Evolutionary conservation across 257 asterid genomes (phyloP), one percentile per base, ranked within the genome.

Genomic region (Echium plantagineum): DNA sequence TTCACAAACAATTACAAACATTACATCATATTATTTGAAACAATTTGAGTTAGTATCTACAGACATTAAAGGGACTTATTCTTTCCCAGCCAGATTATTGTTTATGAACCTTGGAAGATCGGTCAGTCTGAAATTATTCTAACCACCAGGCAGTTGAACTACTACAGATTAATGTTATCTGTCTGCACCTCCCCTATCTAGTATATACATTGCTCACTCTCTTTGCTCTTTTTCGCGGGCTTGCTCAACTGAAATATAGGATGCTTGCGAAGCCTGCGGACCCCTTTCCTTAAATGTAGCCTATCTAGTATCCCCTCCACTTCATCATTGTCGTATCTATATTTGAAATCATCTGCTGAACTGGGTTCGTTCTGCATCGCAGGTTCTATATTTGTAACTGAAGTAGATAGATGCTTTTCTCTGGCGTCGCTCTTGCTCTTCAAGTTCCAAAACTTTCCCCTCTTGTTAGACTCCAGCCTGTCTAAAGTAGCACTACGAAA

Each of bases 191-290:
- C 57, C 65, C 62, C 67, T 42, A 42, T 42, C 49, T 63, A 60
- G 57, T 59, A 71, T 74, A 66, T 74, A 78, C 81, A 70, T 28
- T 58, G 55, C 58, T 73, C 15, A 48, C 65, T 9, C 63, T 59
- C 48, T 72, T 66, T 42, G 16, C 65, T 75, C 71, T 78, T 83
- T 73, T 79, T 79, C 21, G 59, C 78, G 9, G 78, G 54, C 84
- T 64, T 81, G 55, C 77, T 84, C 69, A 80, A 52, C 65, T 81
- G 91, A 69, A 87, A 85, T 47, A 87, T 83, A 0, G 90, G 91
- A 73, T 85, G 89, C 58, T 73, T 61, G 68, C 83, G 63, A 21
- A 87, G 82, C 74, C 76, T 87, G 26, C 62, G 74, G 80, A 82
- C 70, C 19, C 91, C 83, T 63, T 60, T 81, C 32, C 82, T 69